Percentiles rank a stretch among this genome's conserved stretches.
These are phyloP conservation scores for Rosa hybrid DNA, from an alignment of 331 rosid genomes.

Conservation along the genomic window DNA sequence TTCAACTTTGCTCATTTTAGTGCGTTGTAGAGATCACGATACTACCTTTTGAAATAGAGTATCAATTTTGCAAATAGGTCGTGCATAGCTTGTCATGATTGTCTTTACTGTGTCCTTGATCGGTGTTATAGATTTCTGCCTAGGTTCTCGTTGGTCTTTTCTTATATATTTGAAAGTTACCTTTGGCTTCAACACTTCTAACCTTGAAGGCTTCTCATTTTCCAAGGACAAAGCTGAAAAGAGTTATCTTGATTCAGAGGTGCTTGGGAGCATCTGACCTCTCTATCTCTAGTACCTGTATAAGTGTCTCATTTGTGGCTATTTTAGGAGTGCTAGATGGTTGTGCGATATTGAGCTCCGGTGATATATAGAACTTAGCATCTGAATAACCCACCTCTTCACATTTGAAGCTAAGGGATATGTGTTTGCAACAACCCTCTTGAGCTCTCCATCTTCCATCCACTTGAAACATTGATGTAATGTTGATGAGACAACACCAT, in stretches of 20 bases:
- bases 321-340: no score
- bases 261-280: background rate
- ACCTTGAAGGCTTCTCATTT: background rate
- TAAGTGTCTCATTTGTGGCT: no score
- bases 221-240: background rate
- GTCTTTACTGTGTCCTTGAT: background rate
- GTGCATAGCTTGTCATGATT: background rate
- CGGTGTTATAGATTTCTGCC: background rate
- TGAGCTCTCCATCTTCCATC: background rate
- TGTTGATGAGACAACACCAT: background rate
- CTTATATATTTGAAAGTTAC: background rate
- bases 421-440: background rate
- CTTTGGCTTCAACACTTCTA: background rate
- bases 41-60: background rate
- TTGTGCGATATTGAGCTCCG: no score
- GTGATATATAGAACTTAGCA: background rate
- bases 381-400: background rate
- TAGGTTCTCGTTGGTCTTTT: background rate
- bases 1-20: no score
- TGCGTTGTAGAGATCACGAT: background rate
- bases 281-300: no score
- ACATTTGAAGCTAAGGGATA: background rate
- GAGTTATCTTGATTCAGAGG: background rate
- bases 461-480: conserved; percentile 1
- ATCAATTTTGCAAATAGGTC: background rate